phyloP scores from a whole-genome alignment of 345 rosid genomes.

The Balakata baccata region DNA sequence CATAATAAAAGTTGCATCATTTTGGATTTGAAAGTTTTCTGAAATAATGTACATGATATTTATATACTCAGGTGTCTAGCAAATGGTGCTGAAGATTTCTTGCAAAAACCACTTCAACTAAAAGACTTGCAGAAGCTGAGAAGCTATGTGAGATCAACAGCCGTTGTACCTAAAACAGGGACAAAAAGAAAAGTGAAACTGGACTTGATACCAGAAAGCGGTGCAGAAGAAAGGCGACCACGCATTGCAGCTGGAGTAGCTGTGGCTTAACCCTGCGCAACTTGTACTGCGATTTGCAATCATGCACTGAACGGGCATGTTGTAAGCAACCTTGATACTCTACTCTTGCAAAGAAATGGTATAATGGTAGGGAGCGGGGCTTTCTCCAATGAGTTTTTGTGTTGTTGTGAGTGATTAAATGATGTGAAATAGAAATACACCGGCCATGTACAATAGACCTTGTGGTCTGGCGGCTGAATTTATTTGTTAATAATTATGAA shows the following conservation, averaged over 20 bases:
- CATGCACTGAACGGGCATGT: no score
- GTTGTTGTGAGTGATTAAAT: not conserved
- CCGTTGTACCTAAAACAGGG: not conserved
- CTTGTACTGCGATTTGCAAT: no score
- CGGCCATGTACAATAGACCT: constrained; percentile 9
- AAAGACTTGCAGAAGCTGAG: constrained; percentile 14
- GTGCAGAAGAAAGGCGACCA: constrained; percentile 8
- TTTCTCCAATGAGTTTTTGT: not conserved
- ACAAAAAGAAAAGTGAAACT: constrained; percentile 8
- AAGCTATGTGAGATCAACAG: not conserved
- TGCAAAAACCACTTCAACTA: constrained; percentile 8
- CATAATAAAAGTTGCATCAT: no score
- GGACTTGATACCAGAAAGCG: constrained; percentile 6
- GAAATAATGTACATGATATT: not conserved
- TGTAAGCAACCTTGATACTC: not conserved
- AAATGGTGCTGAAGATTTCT: constrained; percentile 15
- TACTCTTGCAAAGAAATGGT: not conserved
- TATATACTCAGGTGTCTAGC: constrained; percentile 10
- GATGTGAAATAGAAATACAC: not conserved
- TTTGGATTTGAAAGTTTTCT: no score
- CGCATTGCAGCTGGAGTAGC: constrained; percentile 12
- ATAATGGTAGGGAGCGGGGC: not conserved
- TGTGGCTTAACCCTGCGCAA: not conserved
- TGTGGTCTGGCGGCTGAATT: not conserved
- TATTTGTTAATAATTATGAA: constrained; percentile 2